Evolutionary conservation across 2,329 filamentous ascomycete species (phyloP), one percentile per base, ranked within the genome.

Genomic region (Orbilia brochopaga): DNA sequence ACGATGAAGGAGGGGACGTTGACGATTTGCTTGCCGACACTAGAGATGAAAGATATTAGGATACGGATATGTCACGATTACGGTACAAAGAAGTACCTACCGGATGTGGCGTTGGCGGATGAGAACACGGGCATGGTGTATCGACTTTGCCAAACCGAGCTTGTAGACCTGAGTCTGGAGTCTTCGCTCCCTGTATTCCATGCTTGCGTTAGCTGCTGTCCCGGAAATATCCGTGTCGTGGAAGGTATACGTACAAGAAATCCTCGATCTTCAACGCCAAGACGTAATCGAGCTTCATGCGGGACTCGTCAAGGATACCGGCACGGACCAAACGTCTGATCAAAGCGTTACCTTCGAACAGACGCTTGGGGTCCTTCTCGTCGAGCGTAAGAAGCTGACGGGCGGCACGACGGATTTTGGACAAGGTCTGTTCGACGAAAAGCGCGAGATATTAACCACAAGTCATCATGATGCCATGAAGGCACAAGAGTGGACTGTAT

Each of bases 271-370:
- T 96, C 75, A 99, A 89, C 85, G 94, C 94, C 82, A 99, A 86
- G 82, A 99, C 94, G 90, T 99, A 97, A 97, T 99, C 94, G 87
- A 99, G 94, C 90, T 97, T 99, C 94, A 99, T 99, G 88, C 94
- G 94, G 82, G 92, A 92, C 87, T 99, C 94, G 83, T 99, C 94
- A 81, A 99, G 91, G 81, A 99, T 94, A 91, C 94, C 94, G 82
- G 97, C 92, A 83, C 94, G 94, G 78, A 99, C 94, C 78, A 99
- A 92, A 90, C 94, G 94, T 83, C 94, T 94, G 90, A 99, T 99
- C 83, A 99, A 88, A 82, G 94, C 94, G 84, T 99, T 99, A 85
- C 94, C 94, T 88, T 99, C 94, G 87, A 99, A 99, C 78, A 99
- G 92, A 85, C 94, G 92, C 90, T 97, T 97, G 83, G 94, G 94